Conservation (phyloP, 2,329 filamentous ascomycete species). For the Grosmannia penicillata region DNA sequence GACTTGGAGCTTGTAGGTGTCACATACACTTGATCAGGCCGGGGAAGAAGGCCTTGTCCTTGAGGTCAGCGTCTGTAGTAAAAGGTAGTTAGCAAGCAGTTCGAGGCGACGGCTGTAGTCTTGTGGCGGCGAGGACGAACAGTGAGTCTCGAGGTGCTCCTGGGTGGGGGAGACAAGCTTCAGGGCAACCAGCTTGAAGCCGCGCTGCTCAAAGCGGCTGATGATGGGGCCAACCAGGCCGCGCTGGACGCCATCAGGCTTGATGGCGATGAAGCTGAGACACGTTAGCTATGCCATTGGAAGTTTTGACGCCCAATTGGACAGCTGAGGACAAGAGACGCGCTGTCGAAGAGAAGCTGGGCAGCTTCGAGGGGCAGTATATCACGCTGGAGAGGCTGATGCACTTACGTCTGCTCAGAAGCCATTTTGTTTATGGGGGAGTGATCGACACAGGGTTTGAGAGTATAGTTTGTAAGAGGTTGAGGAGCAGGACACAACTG, state of each 20-base stretch:
- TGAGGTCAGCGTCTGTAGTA: slow-evolving; percentile 61
- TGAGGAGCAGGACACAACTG: slow-evolving; percentile 3
- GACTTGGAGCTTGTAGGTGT: too few relatives aligned
- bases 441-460: slow-evolving; percentile 11
- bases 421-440: slow-evolving; percentile 43
- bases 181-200: slow-evolving; percentile 97
- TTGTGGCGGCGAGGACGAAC: slow-evolving; percentile 24
- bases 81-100: background rate
- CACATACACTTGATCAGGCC: slow-evolving; percentile 78
- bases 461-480: slow-evolving; percentile 16
- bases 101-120: slow-evolving; percentile 7
- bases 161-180: slow-evolving; percentile 83
- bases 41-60: slow-evolving; percentile 90
- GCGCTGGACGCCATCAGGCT: slow-evolving; percentile 97
- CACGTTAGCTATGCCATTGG: slow-evolving; percentile 2
- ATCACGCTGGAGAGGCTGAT: too few relatives aligned
- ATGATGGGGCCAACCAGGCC: slow-evolving; percentile 97
- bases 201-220: slow-evolving; percentile 92
- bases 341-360: too few relatives aligned
- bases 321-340: too few relatives aligned
- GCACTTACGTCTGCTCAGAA: slow-evolving; percentile 70
- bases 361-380: too few relatives aligned
- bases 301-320: background rate
- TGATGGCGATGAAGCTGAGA: slow-evolving; percentile 96
- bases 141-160: slow-evolving; percentile 97